Evolutionary conservation across 2,329 filamentous ascomycete genomes (phyloP).

Genomic region (Blastomyces gilchristii): DNA sequence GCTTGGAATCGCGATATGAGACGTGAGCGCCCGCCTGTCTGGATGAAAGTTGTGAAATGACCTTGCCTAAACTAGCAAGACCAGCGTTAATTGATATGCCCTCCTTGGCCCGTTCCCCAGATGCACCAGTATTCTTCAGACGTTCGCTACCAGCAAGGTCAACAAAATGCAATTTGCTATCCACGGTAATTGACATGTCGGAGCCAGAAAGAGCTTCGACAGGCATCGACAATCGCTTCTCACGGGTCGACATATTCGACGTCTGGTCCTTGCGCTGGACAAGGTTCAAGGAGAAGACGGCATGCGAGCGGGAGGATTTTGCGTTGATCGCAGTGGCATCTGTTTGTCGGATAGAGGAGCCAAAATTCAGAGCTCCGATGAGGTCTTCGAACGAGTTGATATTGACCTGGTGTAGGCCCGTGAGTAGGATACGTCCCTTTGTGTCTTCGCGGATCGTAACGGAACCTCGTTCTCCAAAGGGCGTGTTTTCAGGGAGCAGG

Average conservation of each 20-base stretch:
- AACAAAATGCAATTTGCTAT: constrained; percentile 98
- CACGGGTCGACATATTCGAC: constrained; percentile 44
- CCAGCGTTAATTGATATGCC: constrained; percentile 98
- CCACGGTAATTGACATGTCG: constrained; percentile 63
- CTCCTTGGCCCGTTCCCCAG: constrained; percentile 86
- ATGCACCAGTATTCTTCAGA: constrained; percentile 91
- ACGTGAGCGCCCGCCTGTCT: constrained; percentile 80
- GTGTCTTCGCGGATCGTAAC: constrained; percentile 92
- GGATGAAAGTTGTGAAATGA: constrained; percentile 94
- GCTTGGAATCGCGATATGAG: constrained; percentile 94
- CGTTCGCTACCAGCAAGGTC: constrained; percentile 94
- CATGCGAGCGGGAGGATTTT: constrained; percentile 93
- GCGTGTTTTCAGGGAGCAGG: constrained; percentile 64
- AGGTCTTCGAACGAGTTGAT: constrained; percentile 90
- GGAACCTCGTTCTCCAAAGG: constrained; percentile 57
- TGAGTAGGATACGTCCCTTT: constrained; percentile 88
- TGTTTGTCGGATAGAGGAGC: constrained; percentile 88
- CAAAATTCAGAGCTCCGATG: constrained; percentile 78
- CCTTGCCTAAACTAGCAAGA: constrained; percentile 87
- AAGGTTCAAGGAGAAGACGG: constrained; percentile 90
- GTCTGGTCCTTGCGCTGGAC: constrained; percentile 61
- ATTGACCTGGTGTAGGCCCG: constrained; percentile 75
- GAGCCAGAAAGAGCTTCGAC: constrained; percentile 64
- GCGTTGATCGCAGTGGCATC: constrained; percentile 96
- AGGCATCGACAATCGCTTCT: constrained; percentile 82